Evolutionary conservation across 495 filamentous ascomycete species (phyloP).

Genomic region (Neohortaea acidophila): DNA sequence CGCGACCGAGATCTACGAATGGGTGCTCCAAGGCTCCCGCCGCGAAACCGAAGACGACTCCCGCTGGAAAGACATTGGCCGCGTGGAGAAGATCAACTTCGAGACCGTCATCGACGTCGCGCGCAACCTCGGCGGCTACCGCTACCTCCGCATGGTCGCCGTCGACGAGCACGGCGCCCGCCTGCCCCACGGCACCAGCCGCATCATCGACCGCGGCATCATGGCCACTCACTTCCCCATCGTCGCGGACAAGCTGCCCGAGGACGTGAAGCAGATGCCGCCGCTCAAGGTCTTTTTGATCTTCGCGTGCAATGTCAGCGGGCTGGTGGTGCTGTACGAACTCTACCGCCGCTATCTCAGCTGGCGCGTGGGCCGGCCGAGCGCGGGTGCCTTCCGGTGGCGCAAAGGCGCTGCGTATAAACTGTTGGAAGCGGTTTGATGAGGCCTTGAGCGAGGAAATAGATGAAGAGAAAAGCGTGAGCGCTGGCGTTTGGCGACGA

Average conservation of each 20-base stretch:
- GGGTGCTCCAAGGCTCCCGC: constrained; percentile 15
- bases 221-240: constrained; percentile 8
- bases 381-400: constrained; percentile 9
- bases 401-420: constrained; percentile 8
- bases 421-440: constrained; percentile 4
- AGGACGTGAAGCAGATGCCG: background rate
- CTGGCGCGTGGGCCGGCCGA: constrained; percentile 3
- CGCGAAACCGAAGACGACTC: constrained; percentile 4
- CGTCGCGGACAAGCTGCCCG: background rate
- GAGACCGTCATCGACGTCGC: constrained; percentile 14
- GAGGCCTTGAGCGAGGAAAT: too few species aligned
- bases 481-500: too few species aligned
- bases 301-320: constrained; percentile 1
- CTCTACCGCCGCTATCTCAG: constrained; percentile 9
- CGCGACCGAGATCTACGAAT: constrained; percentile 16
- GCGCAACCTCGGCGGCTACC: background rate
- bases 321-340: constrained; percentile 11
- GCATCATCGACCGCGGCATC: constrained; percentile 11
- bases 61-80: constrained; percentile 9
- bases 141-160: constrained; percentile 16
- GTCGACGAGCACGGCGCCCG: constrained; percentile 1
- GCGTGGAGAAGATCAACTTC: constrained; percentile 11
- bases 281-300: constrained; percentile 2
- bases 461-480: too few species aligned
- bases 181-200: constrained; percentile 8